These are phyloP conservation scores for Combretum micranthum DNA, from an alignment of 345 rosid genomes.

Conservation along the genomic window DNA sequence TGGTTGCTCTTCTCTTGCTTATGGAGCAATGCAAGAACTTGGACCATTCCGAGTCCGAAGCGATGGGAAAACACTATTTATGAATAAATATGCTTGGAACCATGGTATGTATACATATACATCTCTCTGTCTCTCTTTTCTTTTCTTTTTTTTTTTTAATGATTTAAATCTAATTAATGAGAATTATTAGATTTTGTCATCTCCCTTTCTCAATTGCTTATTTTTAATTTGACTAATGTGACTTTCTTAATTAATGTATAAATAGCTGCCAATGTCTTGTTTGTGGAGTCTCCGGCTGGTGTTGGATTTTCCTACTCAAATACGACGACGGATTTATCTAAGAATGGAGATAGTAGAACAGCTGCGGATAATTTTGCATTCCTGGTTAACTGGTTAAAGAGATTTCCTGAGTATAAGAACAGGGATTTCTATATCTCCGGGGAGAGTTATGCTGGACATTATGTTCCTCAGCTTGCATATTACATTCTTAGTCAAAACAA, in stretches of 20 bases:
- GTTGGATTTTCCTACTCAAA: slow-evolving; percentile 85
- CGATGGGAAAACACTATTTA: slow-evolving; percentile 33
- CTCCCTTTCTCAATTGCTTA: too few species aligned
- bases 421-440: slow-evolving; percentile 76
- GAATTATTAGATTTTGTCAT: neutral
- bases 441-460: slow-evolving; percentile 88
- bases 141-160: too few species aligned
- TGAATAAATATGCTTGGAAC: slow-evolving; percentile 30
- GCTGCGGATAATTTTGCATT: slow-evolving; percentile 57
- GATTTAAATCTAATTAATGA: too few species aligned
- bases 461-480: slow-evolving; percentile 75
- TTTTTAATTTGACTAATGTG: neutral
- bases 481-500: slow-evolving; percentile 43
- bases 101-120: slow-evolving; percentile 11
- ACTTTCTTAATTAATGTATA: neutral
- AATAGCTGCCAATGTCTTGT: slow-evolving; percentile 39
- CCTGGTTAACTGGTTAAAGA: slow-evolving; percentile 65
- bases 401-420: slow-evolving; percentile 70
- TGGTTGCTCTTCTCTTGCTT: slow-evolving; percentile 37
- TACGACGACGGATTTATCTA: slow-evolving; percentile 35
- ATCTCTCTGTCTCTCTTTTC: too few species aligned
- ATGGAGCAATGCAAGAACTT: slow-evolving; percentile 42
- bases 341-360: slow-evolving; percentile 48
- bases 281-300: slow-evolving; percentile 76
- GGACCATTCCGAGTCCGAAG: slow-evolving; percentile 36